Percentiles rank a stretch among this genome's conserved stretches.
Evolutionary conservation across 225 moss, liverwort and hornwort genomes (phyloP).

Genomic region (Neckera pumila): DNA sequence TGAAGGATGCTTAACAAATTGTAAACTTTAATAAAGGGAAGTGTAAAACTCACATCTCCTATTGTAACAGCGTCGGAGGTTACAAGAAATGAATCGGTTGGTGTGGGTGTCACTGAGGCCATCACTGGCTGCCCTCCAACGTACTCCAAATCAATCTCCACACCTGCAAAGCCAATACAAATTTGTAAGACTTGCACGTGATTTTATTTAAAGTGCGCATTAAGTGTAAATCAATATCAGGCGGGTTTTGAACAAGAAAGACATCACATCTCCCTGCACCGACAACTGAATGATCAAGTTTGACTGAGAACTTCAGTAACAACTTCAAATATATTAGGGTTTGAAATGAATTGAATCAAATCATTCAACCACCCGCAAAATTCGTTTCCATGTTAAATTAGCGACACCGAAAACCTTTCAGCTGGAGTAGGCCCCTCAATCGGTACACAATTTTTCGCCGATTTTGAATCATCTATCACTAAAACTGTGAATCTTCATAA

Average conservation of each 20-base stretch:
- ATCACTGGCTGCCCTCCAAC: conserved; percentile 45
- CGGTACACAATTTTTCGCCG: neutral
- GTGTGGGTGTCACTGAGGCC: conserved; percentile 26
- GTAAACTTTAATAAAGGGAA: neutral
- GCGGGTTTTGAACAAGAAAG: neutral
- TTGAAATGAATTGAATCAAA: neutral
- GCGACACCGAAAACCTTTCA: neutral
- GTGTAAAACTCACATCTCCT: conserved; percentile 46
- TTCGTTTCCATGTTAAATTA: neutral
- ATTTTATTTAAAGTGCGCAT: neutral
- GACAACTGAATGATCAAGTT: neutral
- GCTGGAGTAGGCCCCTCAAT: too few species aligned
- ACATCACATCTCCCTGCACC: neutral
- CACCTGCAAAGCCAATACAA: conserved; percentile 12
- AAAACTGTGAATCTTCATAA: too few species aligned
- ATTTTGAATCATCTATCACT: neutral
- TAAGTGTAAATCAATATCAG: neutral
- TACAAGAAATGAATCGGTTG: conserved; percentile 24
- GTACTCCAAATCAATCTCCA: conserved; percentile 45
- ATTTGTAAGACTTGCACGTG: neutral
- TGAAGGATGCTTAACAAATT: neutral
- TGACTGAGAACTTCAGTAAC: neutral
- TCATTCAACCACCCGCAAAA: neutral
- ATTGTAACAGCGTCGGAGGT: conserved; percentile 54
- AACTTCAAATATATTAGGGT: neutral